Evolutionary conservation across 2,329 filamentous ascomycete species (phyloP), one percentile per base, ranked within the genome.

Genomic region (Xylaria sp.): DNA sequence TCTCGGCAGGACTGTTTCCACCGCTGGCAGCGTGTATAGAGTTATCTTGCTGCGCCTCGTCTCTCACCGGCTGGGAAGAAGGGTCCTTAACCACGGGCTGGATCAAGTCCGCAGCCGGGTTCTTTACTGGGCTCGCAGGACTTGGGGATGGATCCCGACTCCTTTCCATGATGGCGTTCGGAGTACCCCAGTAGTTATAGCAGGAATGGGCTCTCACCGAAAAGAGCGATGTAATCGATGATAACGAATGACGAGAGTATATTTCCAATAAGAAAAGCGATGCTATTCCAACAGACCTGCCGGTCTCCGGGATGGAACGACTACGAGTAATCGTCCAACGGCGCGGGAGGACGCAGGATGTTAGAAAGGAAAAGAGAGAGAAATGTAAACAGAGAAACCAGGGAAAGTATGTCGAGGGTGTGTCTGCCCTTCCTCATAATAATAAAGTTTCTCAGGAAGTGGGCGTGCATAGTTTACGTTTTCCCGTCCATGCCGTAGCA

Each of bases 1-100:
- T 71, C 61, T 69, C 68, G 30, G 74, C 72, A 56, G 71, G 71
- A 50, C 64, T 72, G 14, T 21, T 56, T 47, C 24, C 39, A 11
- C 36, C 17, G 32, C 19, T 34, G 0, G 42, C 4, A 7, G 3
- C n/a, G 17, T 27, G 4, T n/a, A 6, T 7, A 6, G 21, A 2
- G 9, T 4, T 45, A 6, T 53, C 12, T 2, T 7, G 5, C 19
- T 17, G 11, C 3, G 12, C 11, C 21, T 17, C 24, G 21, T 53
- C 24, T 7, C 12, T 32, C 7, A 2, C 14, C 3, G 34, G 11
- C n/a, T 53, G 21, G n/a, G 9, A 5, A 7, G 50, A 11, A 5
- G 21, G 50, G 21, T 17, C 9, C 24, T 17, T 53, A 53, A n/a
- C 27, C 50, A 30, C 24, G 8, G 27, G 7, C 50, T 32, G 24